Evolutionary conservation across 768 basidiomycete genomes (phyloP), one percentile per base, ranked within the genome.

Genomic region (Mycena crocata): DNA sequence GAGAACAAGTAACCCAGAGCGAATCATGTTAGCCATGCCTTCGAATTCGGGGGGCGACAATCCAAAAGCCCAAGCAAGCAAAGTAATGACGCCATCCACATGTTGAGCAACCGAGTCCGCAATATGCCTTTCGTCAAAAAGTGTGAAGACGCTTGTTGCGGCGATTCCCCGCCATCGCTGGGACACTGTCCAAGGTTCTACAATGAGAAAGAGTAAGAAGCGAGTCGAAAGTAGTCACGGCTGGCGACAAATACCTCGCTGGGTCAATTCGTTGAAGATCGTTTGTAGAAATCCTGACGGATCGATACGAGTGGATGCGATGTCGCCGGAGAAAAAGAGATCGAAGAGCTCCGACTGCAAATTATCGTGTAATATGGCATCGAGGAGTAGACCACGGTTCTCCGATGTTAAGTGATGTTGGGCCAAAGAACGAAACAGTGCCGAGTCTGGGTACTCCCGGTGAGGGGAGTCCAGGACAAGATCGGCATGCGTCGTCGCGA

Each of bases 121-220:
- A 31, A 32, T 23, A 1, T 30, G n/a, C 3, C 17, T 5, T 32
- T 52, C n/a, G 19, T 23, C 21, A 15, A 42, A 7, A 14, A 52
- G 24, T 5, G 17, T 52, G 12, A 37, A 62, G 21, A 44, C 6
- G n/a, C 50, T 46, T 13, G 50, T 44, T 13, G 60, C 60, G 2
- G 60, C 32, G 17, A 62, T 30, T 17, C 50, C 60, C 14, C 50
- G 60, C 60, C 60, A 62, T 7, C 60, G 60, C 26, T 62, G 60
- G 8, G 35, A 37, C 28, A 62, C 50, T 13, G 60, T 52, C 60
- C 60, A 62, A 21, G 50, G 40, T 24, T 62, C 60, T 62, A 24
- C 26, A 10, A n/a, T n/a, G n/a, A n/a, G 34, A 12, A 45, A 48
- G 37, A 3, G 37, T 13, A 39, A 31, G 28, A 24, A 28, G 23